A percentile compares a stretch with the other conserved stretches of the same genome.
Conservation (phyloP, 331 rosid genomes). For the Cydonia oblonga region DNA sequence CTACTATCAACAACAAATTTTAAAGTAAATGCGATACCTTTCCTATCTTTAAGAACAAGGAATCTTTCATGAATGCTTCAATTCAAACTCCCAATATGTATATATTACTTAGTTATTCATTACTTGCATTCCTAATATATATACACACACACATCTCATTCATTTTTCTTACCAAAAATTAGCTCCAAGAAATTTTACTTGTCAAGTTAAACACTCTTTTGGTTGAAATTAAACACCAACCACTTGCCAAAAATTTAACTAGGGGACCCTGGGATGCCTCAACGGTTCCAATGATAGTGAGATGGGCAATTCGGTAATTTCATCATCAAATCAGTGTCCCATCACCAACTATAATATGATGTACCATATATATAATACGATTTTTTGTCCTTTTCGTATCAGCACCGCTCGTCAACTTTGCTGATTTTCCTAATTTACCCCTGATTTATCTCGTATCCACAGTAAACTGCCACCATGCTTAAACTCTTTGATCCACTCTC, state of each 20-base stretch:
- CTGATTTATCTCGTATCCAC: no score
- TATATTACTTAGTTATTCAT: no score
- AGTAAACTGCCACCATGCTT: no score
- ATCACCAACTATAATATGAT: not conserved
- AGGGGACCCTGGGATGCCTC: not conserved
- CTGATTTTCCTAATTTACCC: no score
- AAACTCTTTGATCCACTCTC: no score
- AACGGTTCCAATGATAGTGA: not conserved
- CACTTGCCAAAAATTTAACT: not conserved
- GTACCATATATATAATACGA: not conserved
- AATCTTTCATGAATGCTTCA: not conserved
- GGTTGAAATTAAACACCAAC: not conserved
- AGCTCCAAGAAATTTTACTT: not conserved
- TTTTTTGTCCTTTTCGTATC: not conserved
- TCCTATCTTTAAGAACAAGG: no score
- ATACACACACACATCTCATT: not conserved
- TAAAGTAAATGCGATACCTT: no score
- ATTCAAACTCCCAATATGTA: not conserved
- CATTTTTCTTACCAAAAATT: not conserved
- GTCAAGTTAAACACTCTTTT: not conserved
- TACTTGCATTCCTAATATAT: not conserved
- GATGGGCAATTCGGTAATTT: slow-evolving; percentile 18
- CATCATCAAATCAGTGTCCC: not conserved
- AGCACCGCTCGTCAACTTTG: slow-evolving; percentile 1
- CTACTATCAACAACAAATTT: not conserved